Evolutionary conservation across 108 stramenopile species (phyloP), one percentile per base, ranked within the genome.

Genomic region (Poteriospumella lacustris): DNA sequence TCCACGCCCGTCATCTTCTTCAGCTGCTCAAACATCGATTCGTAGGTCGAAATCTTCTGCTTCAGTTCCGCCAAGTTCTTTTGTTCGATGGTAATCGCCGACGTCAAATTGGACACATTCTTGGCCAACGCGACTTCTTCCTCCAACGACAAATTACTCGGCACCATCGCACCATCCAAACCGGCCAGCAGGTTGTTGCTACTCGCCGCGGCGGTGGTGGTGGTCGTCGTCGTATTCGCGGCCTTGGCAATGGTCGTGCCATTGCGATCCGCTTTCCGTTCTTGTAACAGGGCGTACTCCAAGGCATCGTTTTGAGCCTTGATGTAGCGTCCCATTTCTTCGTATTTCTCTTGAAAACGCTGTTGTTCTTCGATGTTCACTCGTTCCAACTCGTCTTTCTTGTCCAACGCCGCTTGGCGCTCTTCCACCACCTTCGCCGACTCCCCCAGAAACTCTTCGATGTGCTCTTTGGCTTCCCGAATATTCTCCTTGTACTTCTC

Each of bases 391-490:
- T 81, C 88, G 26, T 90, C 90, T 15, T 87, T 70, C 58, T 88
- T 83, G 41, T 88, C 87, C 12, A 84, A 59, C 56, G 82, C 79
- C 9, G 43, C 60, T 0, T 88, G 85, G 5, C 87, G 87, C 24
- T 80, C 78, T 68, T 87, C 88, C 89, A 89, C 86, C 40, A 90
- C 87, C 39, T 75, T 58, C 39, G 88, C 86, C 47, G 89, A 82
- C 19, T 88, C 80, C 28, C 64, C 78, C 58, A 88, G 81, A 29
- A 89, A 58, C 5, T 75, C 43, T 0, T 77, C 70, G 64, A 91
- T 72, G 34, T 88, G 77, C 60, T 86, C 86, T 79, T 91, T 89
- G 79, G 84, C 77, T 26, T 44, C 12, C 33, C 5, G 5, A 12
- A 73, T 9, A n/a, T 12, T 56, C 5, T 15, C 47, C 31, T 73